phyloP scores from a whole-genome alignment of 2,329 filamentous ascomycete genomes.

The Aspergillus sp. region DNA sequence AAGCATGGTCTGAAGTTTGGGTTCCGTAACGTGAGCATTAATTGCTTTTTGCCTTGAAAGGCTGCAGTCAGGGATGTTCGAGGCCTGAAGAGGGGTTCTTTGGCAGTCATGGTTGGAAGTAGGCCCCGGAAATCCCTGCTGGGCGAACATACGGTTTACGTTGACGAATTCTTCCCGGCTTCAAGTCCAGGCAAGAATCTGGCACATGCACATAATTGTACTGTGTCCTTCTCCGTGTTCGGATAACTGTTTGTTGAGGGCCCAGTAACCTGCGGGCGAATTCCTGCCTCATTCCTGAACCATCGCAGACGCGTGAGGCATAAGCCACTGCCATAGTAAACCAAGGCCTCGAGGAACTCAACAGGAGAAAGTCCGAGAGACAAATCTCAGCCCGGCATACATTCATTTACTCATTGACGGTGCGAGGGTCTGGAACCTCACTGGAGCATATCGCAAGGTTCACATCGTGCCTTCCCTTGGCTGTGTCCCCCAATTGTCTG shows the following conservation, averaged over 20 bases:
- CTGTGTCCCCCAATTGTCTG: not conserved
- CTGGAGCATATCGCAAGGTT: not conserved
- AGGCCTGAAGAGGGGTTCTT: slow-evolving; percentile 4
- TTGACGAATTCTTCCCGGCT: slow-evolving; percentile 6
- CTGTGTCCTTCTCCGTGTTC: not conserved
- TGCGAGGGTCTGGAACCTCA: slow-evolving; percentile 2
- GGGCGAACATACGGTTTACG: not conserved
- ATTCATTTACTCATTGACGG: not conserved
- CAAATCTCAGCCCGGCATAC: not conserved
- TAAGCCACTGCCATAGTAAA: not conserved
- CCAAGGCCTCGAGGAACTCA: not conserved
- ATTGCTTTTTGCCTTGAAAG: not conserved
- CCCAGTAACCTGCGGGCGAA: not conserved
- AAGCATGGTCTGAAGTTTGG: not conserved
- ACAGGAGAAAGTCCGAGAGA: not conserved
- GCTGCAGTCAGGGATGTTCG: slow-evolving; percentile 1
- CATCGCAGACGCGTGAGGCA: not conserved
- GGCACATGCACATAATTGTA: not conserved
- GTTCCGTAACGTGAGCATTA: not conserved
- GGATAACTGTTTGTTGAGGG: not conserved
- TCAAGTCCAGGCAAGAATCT: not conserved
- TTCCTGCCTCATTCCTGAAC: slow-evolving; percentile 1
- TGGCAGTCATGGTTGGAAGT: not conserved
- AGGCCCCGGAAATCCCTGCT: not conserved
- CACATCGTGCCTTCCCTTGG: not conserved